Evolutionary conservation across 2,329 filamentous ascomycete species (phyloP), one percentile per base, ranked within the genome.

Genomic region (Elsinoe australis): DNA sequence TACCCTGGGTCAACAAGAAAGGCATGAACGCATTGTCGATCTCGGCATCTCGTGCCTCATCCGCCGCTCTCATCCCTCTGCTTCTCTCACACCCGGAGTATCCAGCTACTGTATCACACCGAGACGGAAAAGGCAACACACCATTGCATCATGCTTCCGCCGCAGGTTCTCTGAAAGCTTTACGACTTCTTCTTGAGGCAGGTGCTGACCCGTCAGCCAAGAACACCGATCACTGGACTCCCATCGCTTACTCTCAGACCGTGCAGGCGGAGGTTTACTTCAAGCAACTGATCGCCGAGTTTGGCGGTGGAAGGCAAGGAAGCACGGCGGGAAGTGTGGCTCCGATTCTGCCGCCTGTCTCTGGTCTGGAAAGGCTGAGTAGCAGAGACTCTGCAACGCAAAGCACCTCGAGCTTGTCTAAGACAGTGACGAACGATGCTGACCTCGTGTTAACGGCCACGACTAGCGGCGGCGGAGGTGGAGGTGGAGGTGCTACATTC

Each of bases 201-300:
- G 87, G 87, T 8, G 86, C 87, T 0, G 82, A 88, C 56, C 78
- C 85, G 0, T 73, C 83, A 48, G 78, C 78, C 49, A 74, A 74
- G 55, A 94, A 94, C 60, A 69, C 79, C 2, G 87, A 82, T 71
- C 82, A 79, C 60, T 94, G 87, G 85, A 88, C 82, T 1, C 83
- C 88, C 0, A 74, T 88, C n/a, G 79, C 82, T 14, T 94, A 94
- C 64, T 86, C 82, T 53, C 80, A 85, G 10, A 90, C 85, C 0
- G 82, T 87, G 5, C 83, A 87, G 61, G 85, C 86, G 1, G 87
- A 94, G 65, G 83, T 88, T 0, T 92, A 94, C 61, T 81, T 92
- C 53, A 87, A 85, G 66, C 79, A 79, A 10, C 66, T 94, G 47
- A 80, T 92, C 3, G 74, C 74, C 0, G 86, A 92, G 58, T 76